phyloP scores from a whole-genome alignment of 129 eudicot species.

The Apium graveolens region DNA sequence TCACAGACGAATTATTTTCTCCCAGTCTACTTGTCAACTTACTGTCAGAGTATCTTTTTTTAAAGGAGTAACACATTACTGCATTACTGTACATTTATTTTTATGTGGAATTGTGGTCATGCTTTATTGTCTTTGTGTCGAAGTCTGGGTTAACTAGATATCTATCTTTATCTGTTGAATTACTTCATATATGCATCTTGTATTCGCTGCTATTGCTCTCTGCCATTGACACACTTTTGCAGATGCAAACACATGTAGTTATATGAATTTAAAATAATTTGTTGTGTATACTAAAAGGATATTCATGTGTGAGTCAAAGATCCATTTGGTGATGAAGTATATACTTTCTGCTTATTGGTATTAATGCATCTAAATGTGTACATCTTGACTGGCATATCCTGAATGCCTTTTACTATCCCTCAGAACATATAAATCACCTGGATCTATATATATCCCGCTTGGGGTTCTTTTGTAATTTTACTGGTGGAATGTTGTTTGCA shows the following conservation, averaged over 20 bases:
- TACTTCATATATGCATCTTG: not conserved
- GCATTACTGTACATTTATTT: not conserved
- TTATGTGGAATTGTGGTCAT: too few relatives aligned
- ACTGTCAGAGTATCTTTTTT: not conserved
- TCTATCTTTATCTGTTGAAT: not conserved
- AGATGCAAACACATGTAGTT: not conserved
- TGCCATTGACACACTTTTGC: not conserved
- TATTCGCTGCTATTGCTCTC: not conserved
- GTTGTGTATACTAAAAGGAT: not conserved
- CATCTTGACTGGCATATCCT: not conserved
- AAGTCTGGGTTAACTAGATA: too few relatives aligned
- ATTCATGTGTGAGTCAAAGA: not conserved
- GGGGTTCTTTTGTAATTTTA: not conserved
- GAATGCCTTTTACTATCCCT: not conserved
- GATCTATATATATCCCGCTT: not conserved
- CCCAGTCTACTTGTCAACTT: too few relatives aligned
- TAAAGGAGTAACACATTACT: not conserved
- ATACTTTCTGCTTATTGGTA: not conserved
- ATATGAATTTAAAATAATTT: not conserved
- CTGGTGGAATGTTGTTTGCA: not conserved
- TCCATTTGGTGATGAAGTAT: too few relatives aligned
- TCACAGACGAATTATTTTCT: too few relatives aligned
- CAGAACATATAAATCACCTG: not conserved
- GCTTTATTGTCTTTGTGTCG: too few relatives aligned
- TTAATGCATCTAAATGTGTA: not conserved